Evolutionary conservation across 495 filamentous ascomycete species (phyloP).

Genomic region (Sabuloglossum arenarium): DNA sequence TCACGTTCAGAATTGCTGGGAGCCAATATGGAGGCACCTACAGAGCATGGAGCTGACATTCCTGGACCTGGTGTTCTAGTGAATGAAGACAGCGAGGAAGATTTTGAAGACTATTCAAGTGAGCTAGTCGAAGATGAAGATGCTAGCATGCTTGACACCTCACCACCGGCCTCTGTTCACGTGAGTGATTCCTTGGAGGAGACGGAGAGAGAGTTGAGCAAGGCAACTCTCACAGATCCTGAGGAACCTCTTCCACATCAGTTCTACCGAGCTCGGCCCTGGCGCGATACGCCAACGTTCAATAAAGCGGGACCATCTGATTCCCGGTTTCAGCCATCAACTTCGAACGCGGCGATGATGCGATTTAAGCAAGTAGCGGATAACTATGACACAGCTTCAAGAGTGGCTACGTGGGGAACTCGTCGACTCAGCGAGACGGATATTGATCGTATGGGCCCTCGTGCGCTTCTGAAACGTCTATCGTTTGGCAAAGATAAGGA

Average conservation of each 20-base stretch:
- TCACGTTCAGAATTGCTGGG: not conserved
- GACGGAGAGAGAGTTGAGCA: not conserved
- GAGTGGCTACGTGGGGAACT: constrained; percentile 55
- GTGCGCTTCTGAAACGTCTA: constrained; percentile 39
- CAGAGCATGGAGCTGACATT: not conserved
- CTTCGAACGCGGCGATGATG: constrained; percentile 29
- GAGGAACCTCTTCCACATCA: constrained; percentile 1
- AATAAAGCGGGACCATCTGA: not conserved
- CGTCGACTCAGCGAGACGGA: constrained; percentile 37
- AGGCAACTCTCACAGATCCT: not conserved
- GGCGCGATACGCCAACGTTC: not conserved
- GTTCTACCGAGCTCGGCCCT: not conserved
- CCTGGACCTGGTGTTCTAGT: constrained; percentile 3
- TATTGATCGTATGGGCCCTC: constrained; percentile 32
- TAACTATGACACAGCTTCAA: constrained; percentile 32
- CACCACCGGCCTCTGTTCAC: not conserved
- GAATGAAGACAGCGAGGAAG: constrained; percentile 2
- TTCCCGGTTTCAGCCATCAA: constrained; percentile 21
- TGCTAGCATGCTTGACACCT: not conserved
- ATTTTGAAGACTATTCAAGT: not conserved
- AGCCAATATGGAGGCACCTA: not conserved
- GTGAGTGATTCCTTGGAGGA: not conserved
- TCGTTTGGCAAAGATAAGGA: constrained; percentile 30
- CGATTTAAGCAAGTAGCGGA: constrained; percentile 26
- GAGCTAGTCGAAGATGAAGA: not conserved